Conservation (phyloP, 768 basidiomycete species). For the Suillus fuscotomentosus region DNA sequence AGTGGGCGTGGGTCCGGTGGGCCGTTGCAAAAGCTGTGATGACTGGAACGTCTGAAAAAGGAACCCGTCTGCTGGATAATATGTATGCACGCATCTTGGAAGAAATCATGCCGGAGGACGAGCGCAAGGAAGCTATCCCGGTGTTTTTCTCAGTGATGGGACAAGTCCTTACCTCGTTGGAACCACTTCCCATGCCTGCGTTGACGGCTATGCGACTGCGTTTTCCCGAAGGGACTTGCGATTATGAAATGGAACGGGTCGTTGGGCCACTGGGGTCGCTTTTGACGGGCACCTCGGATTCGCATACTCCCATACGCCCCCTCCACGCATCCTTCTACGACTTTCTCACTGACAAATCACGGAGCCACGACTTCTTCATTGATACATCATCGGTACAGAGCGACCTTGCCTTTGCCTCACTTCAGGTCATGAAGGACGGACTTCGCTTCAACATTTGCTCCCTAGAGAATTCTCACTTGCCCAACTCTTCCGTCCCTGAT, state of each 20-base stretch:
- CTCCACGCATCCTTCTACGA: slow-evolving; percentile 29
- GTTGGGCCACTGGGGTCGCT: slow-evolving; percentile 3
- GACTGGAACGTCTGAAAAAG: not conserved
- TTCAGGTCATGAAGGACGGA: slow-evolving; percentile 23
- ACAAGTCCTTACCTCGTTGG: not conserved
- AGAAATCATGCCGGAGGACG: not conserved
- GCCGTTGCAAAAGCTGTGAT: not conserved
- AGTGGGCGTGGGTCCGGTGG: not conserved
- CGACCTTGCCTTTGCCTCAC: slow-evolving; percentile 15
- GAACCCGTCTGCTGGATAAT: slow-evolving; percentile 3
- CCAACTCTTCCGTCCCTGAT: slow-evolving; percentile 20
- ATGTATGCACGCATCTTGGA: slow-evolving; percentile 3
- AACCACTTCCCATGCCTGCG: slow-evolving; percentile 3
- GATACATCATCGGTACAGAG: not conserved
- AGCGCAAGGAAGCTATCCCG: not conserved
- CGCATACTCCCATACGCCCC: slow-evolving; percentile 7
- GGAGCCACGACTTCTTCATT: slow-evolving; percentile 14
- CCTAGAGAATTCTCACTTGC: slow-evolving; percentile 25
- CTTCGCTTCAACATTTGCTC: slow-evolving; percentile 12
- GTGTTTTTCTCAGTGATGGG: slow-evolving; percentile 5
- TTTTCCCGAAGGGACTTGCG: not conserved
- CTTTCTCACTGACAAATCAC: slow-evolving; percentile 15
- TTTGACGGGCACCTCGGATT: not conserved
- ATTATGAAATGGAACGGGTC: not conserved
- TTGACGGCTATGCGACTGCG: not conserved